Base-by-base conservation (phyloP, 805 yeast species). In the Candida maltosa region DNA sequence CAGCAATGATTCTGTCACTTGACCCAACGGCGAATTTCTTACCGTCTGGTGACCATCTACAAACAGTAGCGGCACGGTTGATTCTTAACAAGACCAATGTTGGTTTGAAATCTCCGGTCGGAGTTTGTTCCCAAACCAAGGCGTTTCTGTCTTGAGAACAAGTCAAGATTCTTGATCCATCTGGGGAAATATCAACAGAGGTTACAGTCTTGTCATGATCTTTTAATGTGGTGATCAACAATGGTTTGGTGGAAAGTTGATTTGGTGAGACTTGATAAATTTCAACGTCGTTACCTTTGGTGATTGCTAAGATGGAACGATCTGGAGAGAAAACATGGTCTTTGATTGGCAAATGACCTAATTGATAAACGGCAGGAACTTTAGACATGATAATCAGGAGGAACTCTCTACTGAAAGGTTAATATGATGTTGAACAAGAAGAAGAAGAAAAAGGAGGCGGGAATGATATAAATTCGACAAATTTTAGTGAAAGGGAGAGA, bases 141-240 rank as follows among this genome's bases (percentile, higher is more conserved):
- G 97, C 97, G 51, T 93, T 93, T 62, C 99, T 76, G 62, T 93
- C 99, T 65, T 93, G 97, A 7, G 97, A 88, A 58, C 97, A 88
- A 21, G 97, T 93, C 52, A 93, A 93, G 48, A 93, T 87, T 57
- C 83, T 80, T 25, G 57, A 39, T 31, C 96, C 96, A 46, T 85
- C 87, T 24, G 73, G 62, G 25, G 96, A 83, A 50, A 94, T 81
- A 58, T 93, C 99, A 26, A 93, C 87, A 0, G 97, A 89, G 11
- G 98, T 93, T 31, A 93, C 89, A 3, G 89, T 78, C 59, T 91
- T 89, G 60, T 91, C 97, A 58, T 91, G 97, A 46, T 87, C 95
- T 29, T 73, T 64, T 51, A 91, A 73, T 4, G 74, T 73, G 11
- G 93, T 72, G 38, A 86, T 62, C 40, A 84, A 69, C 39, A 67